Evolutionary conservation across 371 early-diverging fungal genomes (phyloP).

Genomic region (Umbelopsis sp.): DNA sequence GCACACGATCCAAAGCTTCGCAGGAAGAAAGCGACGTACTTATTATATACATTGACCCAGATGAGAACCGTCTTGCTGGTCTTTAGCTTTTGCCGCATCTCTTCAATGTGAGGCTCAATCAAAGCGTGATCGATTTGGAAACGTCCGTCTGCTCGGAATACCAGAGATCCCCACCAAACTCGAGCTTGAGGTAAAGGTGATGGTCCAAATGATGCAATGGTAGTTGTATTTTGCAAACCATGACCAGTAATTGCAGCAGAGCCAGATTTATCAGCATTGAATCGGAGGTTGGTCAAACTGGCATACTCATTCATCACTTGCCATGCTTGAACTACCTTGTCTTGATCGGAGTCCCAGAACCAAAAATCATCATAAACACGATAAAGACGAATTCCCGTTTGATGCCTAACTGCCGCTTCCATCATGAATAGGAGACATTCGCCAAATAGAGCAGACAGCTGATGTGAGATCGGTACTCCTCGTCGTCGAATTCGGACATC

Average conservation of each 20-base stretch:
- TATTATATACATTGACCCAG: constrained; percentile 33
- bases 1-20: constrained; percentile 25
- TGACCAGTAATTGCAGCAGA: constrained; percentile 18
- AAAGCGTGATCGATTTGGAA: constrained; percentile 9
- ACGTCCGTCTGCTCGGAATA: constrained; percentile 11
- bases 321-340: constrained; percentile 22
- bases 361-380: constrained; percentile 28
- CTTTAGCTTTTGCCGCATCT: constrained; percentile 19
- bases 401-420: constrained; percentile 18
- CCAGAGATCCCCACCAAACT: constrained; percentile 23
- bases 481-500: constrained; percentile 7
- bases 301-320: constrained; percentile 19
- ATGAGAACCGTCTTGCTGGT: constrained; percentile 21
- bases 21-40: constrained; percentile 28
- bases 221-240: neutral
- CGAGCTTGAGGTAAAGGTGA: constrained; percentile 19
- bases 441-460: constrained; percentile 20
- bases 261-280: constrained; percentile 27
- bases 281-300: constrained; percentile 17
- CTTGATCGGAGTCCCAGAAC: constrained; percentile 21
- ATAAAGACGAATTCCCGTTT: constrained; percentile 5
- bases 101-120: constrained; percentile 12
- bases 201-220: constrained; percentile 17
- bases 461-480: constrained; percentile 25
- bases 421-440: constrained; percentile 25